Base-by-base conservation (phyloP, 1,139 yeast species). In the Trichomonascaceae sp. region DNA sequence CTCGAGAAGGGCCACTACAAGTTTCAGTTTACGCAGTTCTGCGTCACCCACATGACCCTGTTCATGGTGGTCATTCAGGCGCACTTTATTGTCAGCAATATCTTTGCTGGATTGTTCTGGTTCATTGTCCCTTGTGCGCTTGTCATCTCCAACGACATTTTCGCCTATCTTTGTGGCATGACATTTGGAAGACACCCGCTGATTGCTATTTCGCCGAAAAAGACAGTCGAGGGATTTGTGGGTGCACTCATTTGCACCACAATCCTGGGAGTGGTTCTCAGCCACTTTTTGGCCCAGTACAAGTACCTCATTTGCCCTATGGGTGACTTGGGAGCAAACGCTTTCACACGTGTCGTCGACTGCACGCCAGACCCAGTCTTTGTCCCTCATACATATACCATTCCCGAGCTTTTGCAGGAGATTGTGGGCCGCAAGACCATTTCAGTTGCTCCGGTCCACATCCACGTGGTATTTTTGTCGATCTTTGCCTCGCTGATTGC, bases 211-310 rank as follows among this genome's bases (percentile, higher is more conserved):
- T 82, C 95, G 13, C 98, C 99, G 34, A 89, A 89, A 59, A 89
- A 89, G 62, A 89, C 99, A 1, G 87, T 87, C 17, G 99, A 89
- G 60, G 99, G 99, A 2, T 89, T 89, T 52, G 62, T 87, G 31
- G 99, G 99, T 35, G 99, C 97, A 16, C 89, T 98, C 98, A 60
- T 84, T 33, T 87, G 93, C 55, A 89, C 99, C 9, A 76, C 82
- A 5, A 42, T 80, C 32, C 76, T 82, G 40, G 85, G 92, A 2
- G 59, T 81, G 28, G 34, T 76, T 8, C 67, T 85, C 37, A 69
- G 93, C 3, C 70, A 69, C 44, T 50, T 78, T 33, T 64, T 85
- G 43, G 65, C 80, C 28, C 69, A 72, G 37, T 76, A 74, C 43
- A 70, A 71, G 50, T 89, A 79, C 57, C 64, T 89, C 62, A 82